Evolutionary conservation across 179 eudicot genomes (phyloP).

Genomic region (Amaranthus tricolor): DNA sequence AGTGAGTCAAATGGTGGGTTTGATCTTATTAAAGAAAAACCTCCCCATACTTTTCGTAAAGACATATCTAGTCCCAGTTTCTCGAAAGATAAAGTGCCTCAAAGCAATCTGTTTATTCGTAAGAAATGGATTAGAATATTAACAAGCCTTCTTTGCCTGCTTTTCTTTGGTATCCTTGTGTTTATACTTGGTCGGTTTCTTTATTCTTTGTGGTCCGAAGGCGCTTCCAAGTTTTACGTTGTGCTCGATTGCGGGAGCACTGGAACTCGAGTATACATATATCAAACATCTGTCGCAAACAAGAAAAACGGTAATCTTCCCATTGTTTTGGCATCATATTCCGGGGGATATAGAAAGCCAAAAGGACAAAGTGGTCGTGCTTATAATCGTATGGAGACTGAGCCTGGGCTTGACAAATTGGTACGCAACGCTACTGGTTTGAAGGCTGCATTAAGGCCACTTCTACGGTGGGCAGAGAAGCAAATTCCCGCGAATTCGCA

Average conservation of each 20-base stretch:
- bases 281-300: slow-evolving; percentile 62
- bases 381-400: slow-evolving; percentile 96
- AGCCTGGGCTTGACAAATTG: slow-evolving; percentile 94
- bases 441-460: slow-evolving; percentile 74
- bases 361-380: slow-evolving; percentile 78
- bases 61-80: slow-evolving; percentile 62
- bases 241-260: slow-evolving; percentile 98
- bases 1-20: slow-evolving; percentile 40
- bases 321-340: slow-evolving; percentile 62
- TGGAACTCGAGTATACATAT: slow-evolving; percentile 88
- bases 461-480: slow-evolving; percentile 85
- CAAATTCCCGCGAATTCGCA: slow-evolving; percentile 79
- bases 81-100: slow-evolving; percentile 70
- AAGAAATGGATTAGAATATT: slow-evolving; percentile 59
- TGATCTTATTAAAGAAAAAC: slow-evolving; percentile 37
- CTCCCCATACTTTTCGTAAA: slow-evolving; percentile 35
- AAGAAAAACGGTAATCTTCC: slow-evolving; percentile 71
- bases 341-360: slow-evolving; percentile 55
- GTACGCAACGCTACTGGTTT: slow-evolving; percentile 78
- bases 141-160: slow-evolving; percentile 51
- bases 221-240: slow-evolving; percentile 66
- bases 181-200: slow-evolving; percentile 39
- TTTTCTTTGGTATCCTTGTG: slow-evolving; percentile 48
- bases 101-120: slow-evolving; percentile 31
- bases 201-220: slow-evolving; percentile 57